A percentile compares a stretch with the other conserved stretches of the same genome.
These are phyloP conservation scores for Rhynchospora breviuscula DNA, from an alignment of 176 grass and related monocot genomes.

Conservation along the genomic window DNA sequence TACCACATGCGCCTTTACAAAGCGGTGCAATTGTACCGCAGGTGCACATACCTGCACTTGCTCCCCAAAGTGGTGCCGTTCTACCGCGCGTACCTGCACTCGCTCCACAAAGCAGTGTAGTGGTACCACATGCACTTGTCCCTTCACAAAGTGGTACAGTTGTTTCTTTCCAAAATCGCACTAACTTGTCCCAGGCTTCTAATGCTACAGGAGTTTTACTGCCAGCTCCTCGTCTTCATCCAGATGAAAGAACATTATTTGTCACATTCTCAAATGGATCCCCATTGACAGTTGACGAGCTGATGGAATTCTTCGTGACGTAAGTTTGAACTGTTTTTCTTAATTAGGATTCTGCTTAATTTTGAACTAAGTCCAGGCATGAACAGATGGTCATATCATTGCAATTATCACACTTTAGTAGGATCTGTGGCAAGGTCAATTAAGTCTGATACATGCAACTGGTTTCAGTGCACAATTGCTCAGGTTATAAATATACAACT, in stretches of 20 bases:
- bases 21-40: no score
- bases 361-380: neutral
- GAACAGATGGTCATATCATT: neutral
- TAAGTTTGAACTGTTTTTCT: constrained; percentile 22
- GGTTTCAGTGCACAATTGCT: neutral
- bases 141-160: neutral
- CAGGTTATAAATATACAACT: neutral
- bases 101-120: neutral
- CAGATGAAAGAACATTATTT: constrained; percentile 58
- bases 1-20: no score
- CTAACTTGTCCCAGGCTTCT: neutral
- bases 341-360: neutral
- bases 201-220: neutral
- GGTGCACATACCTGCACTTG: no score
- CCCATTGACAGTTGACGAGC: constrained; percentile 46
- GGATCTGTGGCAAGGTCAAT: neutral
- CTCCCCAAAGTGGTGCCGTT: no score
- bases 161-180: neutral
- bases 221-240: constrained; percentile 24
- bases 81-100: neutral
- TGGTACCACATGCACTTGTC: neutral
- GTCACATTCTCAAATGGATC: constrained; percentile 68
- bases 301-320: constrained; percentile 44
- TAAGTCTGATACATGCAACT: neutral
- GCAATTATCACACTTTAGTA: neutral